Evolutionary conservation across 2,329 filamentous ascomycete genomes (phyloP).

Genomic region (Fusarium tanahbumbuense): DNA sequence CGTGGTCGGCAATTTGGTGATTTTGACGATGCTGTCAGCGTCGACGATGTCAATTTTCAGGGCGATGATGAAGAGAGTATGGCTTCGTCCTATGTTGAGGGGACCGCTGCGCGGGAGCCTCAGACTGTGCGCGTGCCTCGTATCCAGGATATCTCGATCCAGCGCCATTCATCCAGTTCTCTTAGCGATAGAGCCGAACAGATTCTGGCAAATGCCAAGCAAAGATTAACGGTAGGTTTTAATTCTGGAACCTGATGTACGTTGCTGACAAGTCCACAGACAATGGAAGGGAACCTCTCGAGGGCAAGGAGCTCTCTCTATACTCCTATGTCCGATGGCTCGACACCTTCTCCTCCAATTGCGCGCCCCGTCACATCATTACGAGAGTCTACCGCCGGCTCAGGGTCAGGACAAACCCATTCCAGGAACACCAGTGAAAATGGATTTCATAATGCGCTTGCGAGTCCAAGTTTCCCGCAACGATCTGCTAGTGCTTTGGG

Average conservation of each 20-base stretch:
- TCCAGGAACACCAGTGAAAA: slow-evolving; percentile 51
- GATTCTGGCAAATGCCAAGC: slow-evolving; percentile 93
- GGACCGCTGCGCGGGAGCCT: slow-evolving; percentile 50
- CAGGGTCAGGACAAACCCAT: slow-evolving; percentile 44
- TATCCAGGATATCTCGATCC: slow-evolving; percentile 53
- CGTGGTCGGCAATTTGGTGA: slow-evolving; percentile 65
- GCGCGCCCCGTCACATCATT: slow-evolving; percentile 46
- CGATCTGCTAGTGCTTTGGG: slow-evolving; percentile 74
- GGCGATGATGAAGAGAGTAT: slow-evolving; percentile 76
- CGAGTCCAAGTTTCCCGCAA: slow-evolving; percentile 54
- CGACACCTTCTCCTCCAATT: slow-evolving; percentile 64
- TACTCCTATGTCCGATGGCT: slow-evolving; percentile 58
- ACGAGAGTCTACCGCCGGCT: slow-evolving; percentile 34
- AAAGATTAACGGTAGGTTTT: slow-evolving; percentile 79
- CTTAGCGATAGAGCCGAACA: slow-evolving; percentile 86
- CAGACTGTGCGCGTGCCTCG: slow-evolving; percentile 21
- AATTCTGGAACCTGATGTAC: neutral
- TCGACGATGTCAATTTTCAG: slow-evolving; percentile 74
- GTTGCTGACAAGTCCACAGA: slow-evolving; percentile 61
- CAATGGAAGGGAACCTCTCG: slow-evolving; percentile 91
- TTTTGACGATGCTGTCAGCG: slow-evolving; percentile 71
- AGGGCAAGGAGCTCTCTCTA: slow-evolving; percentile 78
- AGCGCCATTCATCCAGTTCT: slow-evolving; percentile 77
- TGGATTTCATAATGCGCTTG: slow-evolving; percentile 44
- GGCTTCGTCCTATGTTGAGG: slow-evolving; percentile 66